A percentile compares a stretch with the other conserved stretches of the same genome.
These are phyloP conservation scores for Pythium brachiatum DNA, from an alignment of 352 stramenopile species.

Conservation along the genomic window DNA sequence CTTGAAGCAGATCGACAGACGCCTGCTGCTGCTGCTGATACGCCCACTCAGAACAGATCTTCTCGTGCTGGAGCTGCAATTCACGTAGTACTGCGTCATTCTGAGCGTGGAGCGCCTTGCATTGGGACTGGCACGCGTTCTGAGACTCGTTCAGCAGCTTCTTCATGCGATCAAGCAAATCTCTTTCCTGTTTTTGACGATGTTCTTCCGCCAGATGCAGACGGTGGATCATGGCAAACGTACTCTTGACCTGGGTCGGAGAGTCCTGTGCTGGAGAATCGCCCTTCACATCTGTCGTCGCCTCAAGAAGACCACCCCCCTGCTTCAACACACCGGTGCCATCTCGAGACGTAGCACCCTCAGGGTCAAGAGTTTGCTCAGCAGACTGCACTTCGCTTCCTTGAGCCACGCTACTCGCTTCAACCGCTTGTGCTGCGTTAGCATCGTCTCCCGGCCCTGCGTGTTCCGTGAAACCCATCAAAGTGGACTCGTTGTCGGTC, in stretches of 20 bases:
- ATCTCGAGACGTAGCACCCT: no score
- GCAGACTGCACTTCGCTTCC: no score
- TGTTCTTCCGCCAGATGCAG: slow-evolving; percentile 38
- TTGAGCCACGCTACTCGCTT: no score
- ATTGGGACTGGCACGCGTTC: slow-evolving; percentile 6
- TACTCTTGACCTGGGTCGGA: slow-evolving; percentile 11
- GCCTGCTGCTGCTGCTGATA: slow-evolving; percentile 29
- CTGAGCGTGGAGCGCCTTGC: slow-evolving; percentile 11
- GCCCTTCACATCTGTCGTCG: background rate
- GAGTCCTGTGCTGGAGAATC: background rate
- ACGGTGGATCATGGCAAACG: slow-evolving; percentile 48
- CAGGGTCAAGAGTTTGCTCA: no score
- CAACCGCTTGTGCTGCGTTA: no score
- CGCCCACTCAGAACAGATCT: slow-evolving; percentile 10
- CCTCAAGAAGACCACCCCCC: background rate
- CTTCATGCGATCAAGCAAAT: slow-evolving; percentile 12
- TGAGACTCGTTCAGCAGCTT: slow-evolving; percentile 15
- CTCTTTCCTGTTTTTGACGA: slow-evolving; percentile 21
- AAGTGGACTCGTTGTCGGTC: slow-evolving; percentile 56
- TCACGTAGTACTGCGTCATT: slow-evolving; percentile 42
- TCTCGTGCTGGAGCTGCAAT: slow-evolving; percentile 33
- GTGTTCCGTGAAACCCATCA: slow-evolving; percentile 40
- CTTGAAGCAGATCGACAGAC: slow-evolving; percentile 6
- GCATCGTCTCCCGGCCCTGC: no score
- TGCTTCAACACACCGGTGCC: background rate